Base-by-base conservation (phyloP, 2,329 filamentous ascomycete species). In the Corynespora cassiicola region DNA sequence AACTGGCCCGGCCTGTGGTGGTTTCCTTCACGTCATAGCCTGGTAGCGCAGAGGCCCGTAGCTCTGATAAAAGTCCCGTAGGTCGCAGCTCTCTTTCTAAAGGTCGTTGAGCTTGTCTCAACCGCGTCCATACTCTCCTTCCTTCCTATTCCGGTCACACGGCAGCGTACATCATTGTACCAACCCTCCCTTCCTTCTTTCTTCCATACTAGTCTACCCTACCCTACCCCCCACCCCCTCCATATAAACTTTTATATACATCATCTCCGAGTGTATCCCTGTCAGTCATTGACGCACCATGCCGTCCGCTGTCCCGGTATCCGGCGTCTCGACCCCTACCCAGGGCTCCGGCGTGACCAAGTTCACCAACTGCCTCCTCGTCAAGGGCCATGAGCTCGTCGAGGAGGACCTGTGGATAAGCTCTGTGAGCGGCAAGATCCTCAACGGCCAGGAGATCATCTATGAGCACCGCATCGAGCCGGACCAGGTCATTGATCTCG, bases 401-500 rank as follows among this genome's bases (percentile, higher is more conserved):
- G 70, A 82, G 28, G 84, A 87, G 48, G 91, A 96, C 61, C 79
- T 96, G n/a, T 96, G 90, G 90, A 84, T 96, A 45, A 90, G 87
- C 66, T 87, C 89, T 1, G 64, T 77, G 11, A 89, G 85, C 1
- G 91, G 91, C 51, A 91, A 89, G 66, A 89, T 96, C 58, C 75
- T 96, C 31, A 79, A 84, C 52, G 88, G 78, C 38, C 81, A 84
- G 59, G 74, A 81, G 47, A 75, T 79, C 39, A 78, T 84, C 64
- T 91, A 88, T 64, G 83, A 84, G 54, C 78, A 87, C 35, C 76
- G 83, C 29, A 73, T 79, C 36, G 74, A 85, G 3, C 88, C 91
- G 2, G 88, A 92, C 62, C 72, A 84, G 53, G 84, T 85, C 36
- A 77, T 96, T 54, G 84, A 96, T 59, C 82, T 96, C 2, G 81